These are phyloP conservation scores for Populus alba DNA, from an alignment of 345 rosid species.

Conservation along the genomic window DNA sequence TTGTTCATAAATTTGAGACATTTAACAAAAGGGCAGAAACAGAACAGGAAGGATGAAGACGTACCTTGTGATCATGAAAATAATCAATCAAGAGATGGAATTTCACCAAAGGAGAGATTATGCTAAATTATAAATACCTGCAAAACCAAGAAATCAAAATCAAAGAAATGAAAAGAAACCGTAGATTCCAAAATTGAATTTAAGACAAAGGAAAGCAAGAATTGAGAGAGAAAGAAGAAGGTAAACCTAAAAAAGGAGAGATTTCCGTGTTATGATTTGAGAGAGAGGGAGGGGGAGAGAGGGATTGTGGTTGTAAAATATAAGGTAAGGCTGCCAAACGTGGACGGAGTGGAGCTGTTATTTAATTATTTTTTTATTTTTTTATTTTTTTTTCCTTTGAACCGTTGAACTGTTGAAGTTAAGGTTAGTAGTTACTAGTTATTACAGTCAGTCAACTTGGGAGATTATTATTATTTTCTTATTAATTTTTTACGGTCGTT, in stretches of 20 bases:
- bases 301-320: not conserved
- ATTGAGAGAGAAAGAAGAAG: not conserved
- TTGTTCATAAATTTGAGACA: not conserved
- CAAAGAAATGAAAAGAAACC: not conserved
- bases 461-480: not conserved
- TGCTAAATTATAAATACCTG: not conserved
- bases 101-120: not conserved
- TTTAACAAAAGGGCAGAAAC: not conserved
- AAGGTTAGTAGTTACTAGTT: not conserved
- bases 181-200: not conserved
- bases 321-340: not conserved
- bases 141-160: not conserved
- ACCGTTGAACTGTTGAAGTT: not conserved
- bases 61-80: slow-evolving; percentile 9
- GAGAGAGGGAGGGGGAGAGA: not conserved
- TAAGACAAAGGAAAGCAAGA: not conserved
- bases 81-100: not conserved
- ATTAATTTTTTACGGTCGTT: not conserved
- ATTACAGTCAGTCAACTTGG: not conserved
- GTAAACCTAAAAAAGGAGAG: not conserved
- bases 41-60: not conserved
- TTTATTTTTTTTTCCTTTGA: not conserved
- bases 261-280: not conserved
- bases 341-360: not conserved
- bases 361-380: not conserved